These are phyloP conservation scores for Mortierella alpina DNA, from an alignment of 192 early-diverging fungal species.

Conservation along the genomic window DNA sequence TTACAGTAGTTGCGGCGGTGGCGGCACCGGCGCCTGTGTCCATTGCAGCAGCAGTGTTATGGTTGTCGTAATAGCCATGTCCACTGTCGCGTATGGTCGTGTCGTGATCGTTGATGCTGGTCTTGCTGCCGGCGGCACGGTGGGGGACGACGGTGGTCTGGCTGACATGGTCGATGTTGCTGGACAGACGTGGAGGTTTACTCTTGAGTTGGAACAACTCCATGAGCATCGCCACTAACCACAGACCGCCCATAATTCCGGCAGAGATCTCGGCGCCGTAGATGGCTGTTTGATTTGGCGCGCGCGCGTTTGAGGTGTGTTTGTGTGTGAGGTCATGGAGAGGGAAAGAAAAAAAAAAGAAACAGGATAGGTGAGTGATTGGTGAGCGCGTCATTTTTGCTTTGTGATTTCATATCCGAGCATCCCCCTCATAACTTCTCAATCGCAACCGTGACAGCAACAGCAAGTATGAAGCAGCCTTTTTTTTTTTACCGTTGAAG, in stretches of 20 bases:
- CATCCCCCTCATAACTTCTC: too few species aligned
- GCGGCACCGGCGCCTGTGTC: too few species aligned
- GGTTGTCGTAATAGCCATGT: neutral
- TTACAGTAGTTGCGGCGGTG: neutral
- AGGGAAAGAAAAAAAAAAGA: too few species aligned
- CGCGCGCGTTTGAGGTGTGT: neutral
- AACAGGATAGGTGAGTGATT: too few species aligned
- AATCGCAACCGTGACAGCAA: neutral
- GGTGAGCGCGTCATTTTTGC: too few species aligned
- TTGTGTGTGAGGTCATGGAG: too few species aligned
- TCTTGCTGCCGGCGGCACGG: neutral
- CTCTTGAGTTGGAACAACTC: conserved; percentile 29
- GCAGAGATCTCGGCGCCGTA: conserved; percentile 35
- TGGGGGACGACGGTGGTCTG: conserved; percentile 7
- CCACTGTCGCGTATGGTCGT: neutral
- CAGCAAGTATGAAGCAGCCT: neutral
- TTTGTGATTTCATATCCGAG: too few species aligned
- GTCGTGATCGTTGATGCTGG: neutral
- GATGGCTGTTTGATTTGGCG: conserved; percentile 18
- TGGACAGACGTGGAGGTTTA: neutral
- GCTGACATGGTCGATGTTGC: neutral
- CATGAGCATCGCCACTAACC: neutral
- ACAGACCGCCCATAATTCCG: conserved; percentile 30
- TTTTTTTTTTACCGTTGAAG: conserved; percentile 31
- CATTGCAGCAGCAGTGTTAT: neutral